These are phyloP conservation scores for Cnidoscolus chayamansa DNA, from an alignment of 441 rosid genomes.

Conservation along the genomic window DNA sequence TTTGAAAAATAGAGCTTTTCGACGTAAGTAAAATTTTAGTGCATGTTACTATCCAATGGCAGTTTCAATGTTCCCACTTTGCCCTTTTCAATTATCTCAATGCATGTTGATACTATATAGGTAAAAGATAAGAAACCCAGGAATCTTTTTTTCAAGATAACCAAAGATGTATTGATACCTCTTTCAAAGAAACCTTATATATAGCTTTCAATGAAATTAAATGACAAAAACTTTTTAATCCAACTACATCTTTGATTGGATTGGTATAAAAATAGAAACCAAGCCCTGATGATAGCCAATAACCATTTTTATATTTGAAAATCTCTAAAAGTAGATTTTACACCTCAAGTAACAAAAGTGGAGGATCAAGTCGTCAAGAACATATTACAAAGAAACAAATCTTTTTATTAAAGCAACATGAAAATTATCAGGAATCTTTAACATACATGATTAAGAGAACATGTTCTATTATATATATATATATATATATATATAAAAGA, in stretches of 20 bases:
- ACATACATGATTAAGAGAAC: slow-evolving; percentile 6
- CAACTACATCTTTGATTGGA: no score
- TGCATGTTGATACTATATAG: neutral
- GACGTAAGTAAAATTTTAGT: no score
- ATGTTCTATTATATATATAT: neutral
- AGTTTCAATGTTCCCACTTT: neutral
- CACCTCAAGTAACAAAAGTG: no score
- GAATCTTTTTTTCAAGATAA: slow-evolving; percentile 33
- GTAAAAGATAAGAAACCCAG: slow-evolving; percentile 19
- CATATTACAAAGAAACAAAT: neutral
- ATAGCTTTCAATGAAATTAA: neutral
- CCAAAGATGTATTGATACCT: slow-evolving; percentile 21
- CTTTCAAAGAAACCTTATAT: slow-evolving; percentile 18
- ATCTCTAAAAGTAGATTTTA: no score
- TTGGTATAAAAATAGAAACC: no score
- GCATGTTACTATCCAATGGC: no score
- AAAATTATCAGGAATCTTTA: slow-evolving; percentile 11
- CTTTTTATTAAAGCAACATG: neutral
- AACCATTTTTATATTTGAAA: no score
- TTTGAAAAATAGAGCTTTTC: no score
- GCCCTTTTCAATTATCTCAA: neutral
- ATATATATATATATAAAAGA: no score
- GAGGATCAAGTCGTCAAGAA: no score
- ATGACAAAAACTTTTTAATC: no score
- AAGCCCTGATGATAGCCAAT: no score